Evolutionary conservation across 495 filamentous ascomycete species (phyloP), one percentile per base, ranked within the genome.

Genomic region (Achaetomiella virescens): DNA sequence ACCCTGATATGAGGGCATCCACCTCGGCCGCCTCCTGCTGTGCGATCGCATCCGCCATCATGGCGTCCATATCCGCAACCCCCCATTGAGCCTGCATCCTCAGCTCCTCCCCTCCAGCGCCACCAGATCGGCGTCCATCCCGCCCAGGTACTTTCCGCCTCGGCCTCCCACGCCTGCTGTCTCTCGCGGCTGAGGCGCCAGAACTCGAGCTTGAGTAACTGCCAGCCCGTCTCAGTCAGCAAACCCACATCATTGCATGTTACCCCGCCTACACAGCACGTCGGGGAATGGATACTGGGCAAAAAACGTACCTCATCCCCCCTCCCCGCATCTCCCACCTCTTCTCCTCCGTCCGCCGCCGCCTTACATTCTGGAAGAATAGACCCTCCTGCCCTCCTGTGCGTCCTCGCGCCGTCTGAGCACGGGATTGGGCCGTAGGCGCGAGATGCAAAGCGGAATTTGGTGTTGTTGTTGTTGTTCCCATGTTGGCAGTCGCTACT

Each of bases 361-460:
- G 81, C 62, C 83, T 75, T n/a, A 96, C 84, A 48, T 85, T 88
- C 61, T 86, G 82, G 27, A 97, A 70, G 61, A 95, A 98, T 49
- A 87, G 60, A 9, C 78, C 36, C 85, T 75, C 54, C 85, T 70
- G 46, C 75, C 69, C 49, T 85, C 79, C 49, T 67, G 65, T 7
- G 46, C 54, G 18, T 67, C 60, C 54, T 62, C 60, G 44, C 64
- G 58, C 36, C 52, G 51, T 44, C 58, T 55, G 35, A 62, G 52
- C 7, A 64, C 37, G 4, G 59, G 63, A 29, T 62, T 69, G 44
- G 61, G 62, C n/a, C 57, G 51, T 18, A 58, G 17, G 31, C 51
- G 27, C 58, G 55, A 14, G 41, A 52, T 18, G 59, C 61, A 33
- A 63, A 58, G 37, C 56, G 61, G 50, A 62, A 68, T 25, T 52